Base-by-base conservation (phyloP, 345 rosid species). In the Ceriops decandra region DNA sequence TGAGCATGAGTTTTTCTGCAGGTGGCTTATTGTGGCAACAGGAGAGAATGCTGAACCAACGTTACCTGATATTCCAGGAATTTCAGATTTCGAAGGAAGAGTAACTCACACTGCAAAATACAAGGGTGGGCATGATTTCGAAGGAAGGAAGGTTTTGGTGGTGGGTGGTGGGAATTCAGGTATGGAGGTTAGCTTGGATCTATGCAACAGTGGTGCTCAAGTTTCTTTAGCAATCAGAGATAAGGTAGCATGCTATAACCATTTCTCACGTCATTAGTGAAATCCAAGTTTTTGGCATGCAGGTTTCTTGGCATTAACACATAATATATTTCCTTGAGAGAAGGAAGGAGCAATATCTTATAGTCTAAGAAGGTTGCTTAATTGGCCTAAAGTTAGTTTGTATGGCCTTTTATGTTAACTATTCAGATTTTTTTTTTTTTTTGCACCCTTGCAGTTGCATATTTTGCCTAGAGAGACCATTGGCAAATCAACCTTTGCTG, bases 141-240 rank as follows among this genome's bases (percentile, higher is more conserved):
- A 68, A 57, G 82, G 82, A 77, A 42, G 74, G 67, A 78, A 73
- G 74, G 98, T 92, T 66, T 69, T 92, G 73, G 93, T 92, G 1
- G 68, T 92, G 27, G 96, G 98, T 6, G 88, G 96, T 76, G 98
- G 98, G 0, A 92, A 92, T 68, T 92, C 98, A 0, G 98, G 98
- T 57, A 89, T 92, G 98, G 98, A 92, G 77, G 88, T 92, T 36
- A 82, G 96, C 77, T 77, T 92, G 73, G 98, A 89, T 78, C 87
- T 92, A 17, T 89, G 89, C 69, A 77, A 86, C 82, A 82, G 57
- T 17, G 69, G 63, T 46, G 69, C 75, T 64, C 69, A 57, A 21
- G 75, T 72, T 57, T 72, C 59, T 49, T 42, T 72, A 9, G 62
- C 46, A 15, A 63, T 72, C 0, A 72, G 75, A 57, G 63, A 64